Percentiles rank a stretch among this genome's conserved stretches.
Evolutionary conservation across 306 rosid species (phyloP).

Genomic region (Cucurbita ficifolia): DNA sequence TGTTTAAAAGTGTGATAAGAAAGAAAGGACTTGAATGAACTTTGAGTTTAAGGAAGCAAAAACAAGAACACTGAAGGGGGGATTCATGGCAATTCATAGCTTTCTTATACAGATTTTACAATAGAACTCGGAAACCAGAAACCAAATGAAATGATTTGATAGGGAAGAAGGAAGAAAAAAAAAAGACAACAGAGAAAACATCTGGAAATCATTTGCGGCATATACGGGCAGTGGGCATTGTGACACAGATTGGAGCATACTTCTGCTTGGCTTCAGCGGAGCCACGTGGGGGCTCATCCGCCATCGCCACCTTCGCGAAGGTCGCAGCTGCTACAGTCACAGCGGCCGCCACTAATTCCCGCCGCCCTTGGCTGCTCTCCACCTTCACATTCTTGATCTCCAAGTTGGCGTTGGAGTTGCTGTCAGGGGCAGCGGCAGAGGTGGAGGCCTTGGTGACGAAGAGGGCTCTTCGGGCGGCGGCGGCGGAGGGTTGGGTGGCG

Average conservation of each 20-base stretch:
- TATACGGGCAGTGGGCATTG: constrained; percentile 55
- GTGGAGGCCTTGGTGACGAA: constrained; percentile 28
- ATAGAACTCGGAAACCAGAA: background rate
- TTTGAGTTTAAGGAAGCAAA: background rate
- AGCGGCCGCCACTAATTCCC: constrained; percentile 34
- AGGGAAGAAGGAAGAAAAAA: background rate
- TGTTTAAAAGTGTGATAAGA: background rate
- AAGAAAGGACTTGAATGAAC: background rate
- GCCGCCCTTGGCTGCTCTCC: constrained; percentile 32
- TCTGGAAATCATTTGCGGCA: constrained; percentile 30
- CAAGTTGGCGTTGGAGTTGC: constrained; percentile 8
- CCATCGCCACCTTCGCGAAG: constrained; percentile 35
- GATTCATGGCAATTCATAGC: background rate
- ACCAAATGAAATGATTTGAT: background rate
- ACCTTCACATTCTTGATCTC: constrained; percentile 15
- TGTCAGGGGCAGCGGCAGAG: constrained; percentile 12
- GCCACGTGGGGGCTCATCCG: constrained; percentile 39
- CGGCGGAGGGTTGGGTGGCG: background rate
- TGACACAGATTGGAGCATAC: constrained; percentile 38
- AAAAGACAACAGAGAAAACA: background rate
- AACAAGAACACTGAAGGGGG: background rate
- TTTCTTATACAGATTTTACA: background rate
- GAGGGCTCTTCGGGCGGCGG: constrained; percentile 11
- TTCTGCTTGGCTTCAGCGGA: constrained; percentile 38
- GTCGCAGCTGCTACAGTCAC: constrained; percentile 31